These are phyloP conservation scores for Sicyos baderoa DNA, from an alignment of 306 rosid genomes.

Conservation along the genomic window DNA sequence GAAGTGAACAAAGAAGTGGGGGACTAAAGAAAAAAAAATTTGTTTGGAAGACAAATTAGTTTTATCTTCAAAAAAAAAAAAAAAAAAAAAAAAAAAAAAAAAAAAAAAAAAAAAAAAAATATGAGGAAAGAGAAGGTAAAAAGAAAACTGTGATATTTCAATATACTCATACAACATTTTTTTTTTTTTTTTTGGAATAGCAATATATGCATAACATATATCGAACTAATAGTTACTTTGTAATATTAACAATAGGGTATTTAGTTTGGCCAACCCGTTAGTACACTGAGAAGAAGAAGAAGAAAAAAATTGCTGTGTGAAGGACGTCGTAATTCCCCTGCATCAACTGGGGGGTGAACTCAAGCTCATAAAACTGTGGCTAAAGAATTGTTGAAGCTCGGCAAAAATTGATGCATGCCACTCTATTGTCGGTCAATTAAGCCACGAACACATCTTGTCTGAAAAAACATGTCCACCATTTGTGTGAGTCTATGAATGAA, in stretches of 20 bases:
- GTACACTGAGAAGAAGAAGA: background rate
- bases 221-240: slow-evolving; percentile 8
- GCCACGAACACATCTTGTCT: slow-evolving; percentile 84
- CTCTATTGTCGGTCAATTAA: slow-evolving; percentile 23
- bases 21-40: no score
- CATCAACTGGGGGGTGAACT: background rate
- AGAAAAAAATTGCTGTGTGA: background rate
- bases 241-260: slow-evolving; percentile 21
- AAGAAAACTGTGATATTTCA: slow-evolving; percentile 14
- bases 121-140: background rate
- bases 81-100: no score
- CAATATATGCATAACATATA: background rate
- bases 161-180: background rate
- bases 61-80: no score
- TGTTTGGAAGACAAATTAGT: no score
- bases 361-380: slow-evolving; percentile 6
- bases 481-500: no score
- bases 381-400: slow-evolving; percentile 12
- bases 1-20: no score
- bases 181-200: no score
- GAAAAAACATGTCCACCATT: slow-evolving; percentile 21
- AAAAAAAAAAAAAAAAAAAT: no score
- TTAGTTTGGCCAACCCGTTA: slow-evolving; percentile 11
- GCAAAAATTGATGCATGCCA: slow-evolving; percentile 2
- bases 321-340: background rate